A percentile compares a stretch with the other conserved stretches of the same genome.
These are phyloP conservation scores for Exobasidium rhododendri DNA, from an alignment of 1,284 basidiomycete species.

Conservation along the genomic window DNA sequence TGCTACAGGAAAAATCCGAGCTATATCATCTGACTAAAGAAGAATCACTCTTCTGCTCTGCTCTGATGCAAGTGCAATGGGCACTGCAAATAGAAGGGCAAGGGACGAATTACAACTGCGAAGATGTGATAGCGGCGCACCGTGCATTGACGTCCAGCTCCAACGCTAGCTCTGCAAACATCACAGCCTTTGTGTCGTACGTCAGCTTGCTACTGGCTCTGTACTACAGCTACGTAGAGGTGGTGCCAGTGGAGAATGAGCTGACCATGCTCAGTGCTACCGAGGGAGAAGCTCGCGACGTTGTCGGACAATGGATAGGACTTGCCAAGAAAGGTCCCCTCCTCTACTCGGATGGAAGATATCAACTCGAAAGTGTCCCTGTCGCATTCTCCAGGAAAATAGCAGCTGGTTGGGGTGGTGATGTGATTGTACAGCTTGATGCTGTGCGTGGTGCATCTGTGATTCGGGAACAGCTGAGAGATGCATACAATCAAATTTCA, in stretches of 20 bases:
- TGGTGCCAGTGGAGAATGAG: neutral
- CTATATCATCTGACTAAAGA: neutral
- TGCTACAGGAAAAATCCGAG: neutral
- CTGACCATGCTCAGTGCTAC: neutral
- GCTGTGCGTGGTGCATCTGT: slow-evolving; percentile 2
- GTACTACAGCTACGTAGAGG: neutral
- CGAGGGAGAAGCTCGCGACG: neutral
- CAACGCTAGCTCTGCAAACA: neutral
- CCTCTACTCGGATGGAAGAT: neutral
- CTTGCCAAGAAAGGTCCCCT: neutral
- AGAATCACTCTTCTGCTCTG: neutral
- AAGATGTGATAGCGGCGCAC: neutral
- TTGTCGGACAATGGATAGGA: neutral
- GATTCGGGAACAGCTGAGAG: slow-evolving; percentile 11
- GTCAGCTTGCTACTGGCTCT: neutral
- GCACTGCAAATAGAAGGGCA: neutral
- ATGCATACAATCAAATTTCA: slow-evolving; percentile 16
- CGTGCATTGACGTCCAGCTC: neutral
- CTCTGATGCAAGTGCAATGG: neutral
- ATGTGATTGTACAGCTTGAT: slow-evolving; percentile 6
- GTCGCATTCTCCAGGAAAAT: neutral
- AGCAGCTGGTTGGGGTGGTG: neutral
- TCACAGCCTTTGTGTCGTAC: neutral
- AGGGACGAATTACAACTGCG: neutral
- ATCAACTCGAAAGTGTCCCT: neutral